Evolutionary conservation across 2,329 filamentous ascomycete genomes (phyloP).

Genomic region (Allantophomopsis lycopodina): DNA sequence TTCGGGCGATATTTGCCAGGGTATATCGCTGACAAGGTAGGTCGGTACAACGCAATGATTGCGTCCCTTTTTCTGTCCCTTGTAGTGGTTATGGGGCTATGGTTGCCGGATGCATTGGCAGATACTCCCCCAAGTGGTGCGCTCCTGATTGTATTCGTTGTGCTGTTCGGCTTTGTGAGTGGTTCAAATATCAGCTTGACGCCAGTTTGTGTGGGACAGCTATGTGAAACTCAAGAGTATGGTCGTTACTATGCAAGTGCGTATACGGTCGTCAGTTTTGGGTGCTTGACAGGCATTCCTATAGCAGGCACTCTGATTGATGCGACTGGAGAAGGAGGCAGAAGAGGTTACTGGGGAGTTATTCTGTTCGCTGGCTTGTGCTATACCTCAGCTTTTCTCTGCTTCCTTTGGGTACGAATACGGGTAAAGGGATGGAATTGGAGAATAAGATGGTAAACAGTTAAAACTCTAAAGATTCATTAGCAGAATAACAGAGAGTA

Average conservation of each 20-base stretch:
- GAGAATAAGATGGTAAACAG: no score
- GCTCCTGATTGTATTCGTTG: not conserved
- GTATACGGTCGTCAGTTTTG: not conserved
- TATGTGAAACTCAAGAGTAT: not conserved
- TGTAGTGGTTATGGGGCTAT: conserved; percentile 3
- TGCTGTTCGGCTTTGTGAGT: not conserved
- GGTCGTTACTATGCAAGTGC: not conserved
- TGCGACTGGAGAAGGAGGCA: no score
- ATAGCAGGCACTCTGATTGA: not conserved
- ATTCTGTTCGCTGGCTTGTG: no score
- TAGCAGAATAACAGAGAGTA: no score
- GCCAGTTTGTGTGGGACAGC: not conserved
- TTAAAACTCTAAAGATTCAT: no score
- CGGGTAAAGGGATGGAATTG: no score
- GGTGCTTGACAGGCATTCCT: not conserved
- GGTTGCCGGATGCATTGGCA: not conserved
- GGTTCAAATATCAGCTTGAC: not conserved
- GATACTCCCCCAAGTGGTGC: not conserved
- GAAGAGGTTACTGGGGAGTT: no score
- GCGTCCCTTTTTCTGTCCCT: not conserved
- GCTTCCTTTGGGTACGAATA: no score
- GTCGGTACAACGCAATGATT: conserved; percentile 19
- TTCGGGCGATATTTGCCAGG: conserved; percentile 7
- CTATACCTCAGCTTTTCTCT: no score
- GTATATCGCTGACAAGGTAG: conserved; percentile 5